Evolutionary conservation across 2,329 filamentous ascomycete species (phyloP), one percentile per base, ranked within the genome.

Genomic region (Clonostachys rhizophaga): DNA sequence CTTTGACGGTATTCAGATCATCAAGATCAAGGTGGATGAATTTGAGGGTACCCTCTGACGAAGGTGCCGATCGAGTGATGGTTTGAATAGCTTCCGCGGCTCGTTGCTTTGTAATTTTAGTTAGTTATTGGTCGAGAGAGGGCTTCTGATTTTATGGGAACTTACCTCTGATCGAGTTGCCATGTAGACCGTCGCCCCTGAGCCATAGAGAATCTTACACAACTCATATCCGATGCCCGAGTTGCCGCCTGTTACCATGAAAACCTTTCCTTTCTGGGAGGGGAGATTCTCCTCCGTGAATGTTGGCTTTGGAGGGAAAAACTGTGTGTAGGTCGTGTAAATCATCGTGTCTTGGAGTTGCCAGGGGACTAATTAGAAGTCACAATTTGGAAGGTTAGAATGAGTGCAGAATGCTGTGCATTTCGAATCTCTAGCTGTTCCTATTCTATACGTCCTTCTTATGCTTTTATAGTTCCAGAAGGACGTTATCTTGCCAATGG

Each of bases 1-100:
- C 47, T 45, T 61, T 64, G 37, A 67, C 52, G 18, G 54, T 61
- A 20, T 52, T 46, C 9, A 67, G 54, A 49, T 66, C 63, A 20
- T 50, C 52, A 6, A 67, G 54, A 48, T 77, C 72, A 8, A 77
- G 55, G 11, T 60, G 47, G 11, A 75, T 55, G 47, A 69, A 71
- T 33, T 58, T 57, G 3, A 75, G 50, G 8, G 55, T 53, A 10
- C 70, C 70, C 24, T 10, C 5, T 4, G 24, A 30, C 9, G 24
- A 30, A 30, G 8, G 24, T 10, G 24, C 4, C 24, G 24, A 30
- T 30, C 8, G 24, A 30, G 24, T 30, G 9, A 30, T 30, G 24
- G 8, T 10, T 30, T 30, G 24, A 30, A 30, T 30, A 30, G 24
- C 24, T 30, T 30, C 24, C 8, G 24, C 10, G 9, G 24, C 24